Evolutionary conservation across 805 yeast genomes (phyloP).

Genomic region (Scheffersomyces stipitis): DNA sequence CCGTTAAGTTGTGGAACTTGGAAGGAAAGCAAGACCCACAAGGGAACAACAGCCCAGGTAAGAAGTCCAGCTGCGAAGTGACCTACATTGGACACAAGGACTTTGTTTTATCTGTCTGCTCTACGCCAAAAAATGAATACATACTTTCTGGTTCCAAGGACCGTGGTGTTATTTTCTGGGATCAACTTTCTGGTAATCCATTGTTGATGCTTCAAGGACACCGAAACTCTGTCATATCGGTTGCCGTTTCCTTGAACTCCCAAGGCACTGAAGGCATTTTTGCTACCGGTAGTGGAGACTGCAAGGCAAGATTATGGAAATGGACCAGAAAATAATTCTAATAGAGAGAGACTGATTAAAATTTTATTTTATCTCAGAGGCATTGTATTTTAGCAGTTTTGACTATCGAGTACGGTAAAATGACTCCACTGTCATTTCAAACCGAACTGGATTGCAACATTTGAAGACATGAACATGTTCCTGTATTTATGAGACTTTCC

Average conservation of each 20-base stretch:
- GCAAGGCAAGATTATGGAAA: constrained; percentile 95
- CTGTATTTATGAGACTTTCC: too few relatives aligned
- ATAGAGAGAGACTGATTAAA: too few relatives aligned
- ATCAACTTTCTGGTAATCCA: constrained; percentile 86
- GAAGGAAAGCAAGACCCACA: constrained; percentile 48
- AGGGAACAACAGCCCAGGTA: constrained; percentile 18
- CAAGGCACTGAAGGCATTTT: constrained; percentile 76
- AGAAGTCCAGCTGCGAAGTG: constrained; percentile 70
- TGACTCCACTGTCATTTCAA: not conserved
- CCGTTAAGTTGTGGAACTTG: constrained; percentile 94
- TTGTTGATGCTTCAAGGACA: constrained; percentile 96
- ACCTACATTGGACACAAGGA: constrained; percentile 96
- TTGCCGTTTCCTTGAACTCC: constrained; percentile 83
- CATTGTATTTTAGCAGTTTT: not conserved
- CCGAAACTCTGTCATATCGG: constrained; percentile 91
- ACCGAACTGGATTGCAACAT: too few relatives aligned
- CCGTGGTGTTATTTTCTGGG: constrained; percentile 97
- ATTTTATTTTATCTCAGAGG: too few relatives aligned
- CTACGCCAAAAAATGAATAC: constrained; percentile 90
- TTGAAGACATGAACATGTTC: too few relatives aligned
- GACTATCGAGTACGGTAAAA: not conserved
- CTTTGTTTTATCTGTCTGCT: constrained; percentile 89
- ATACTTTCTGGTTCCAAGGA: constrained; percentile 94
- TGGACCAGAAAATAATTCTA: constrained; percentile 53
- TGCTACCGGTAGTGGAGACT: constrained; percentile 97